Evolutionary conservation across 352 stramenopile genomes (phyloP).

Genomic region (Nothophytophthora sp.): DNA sequence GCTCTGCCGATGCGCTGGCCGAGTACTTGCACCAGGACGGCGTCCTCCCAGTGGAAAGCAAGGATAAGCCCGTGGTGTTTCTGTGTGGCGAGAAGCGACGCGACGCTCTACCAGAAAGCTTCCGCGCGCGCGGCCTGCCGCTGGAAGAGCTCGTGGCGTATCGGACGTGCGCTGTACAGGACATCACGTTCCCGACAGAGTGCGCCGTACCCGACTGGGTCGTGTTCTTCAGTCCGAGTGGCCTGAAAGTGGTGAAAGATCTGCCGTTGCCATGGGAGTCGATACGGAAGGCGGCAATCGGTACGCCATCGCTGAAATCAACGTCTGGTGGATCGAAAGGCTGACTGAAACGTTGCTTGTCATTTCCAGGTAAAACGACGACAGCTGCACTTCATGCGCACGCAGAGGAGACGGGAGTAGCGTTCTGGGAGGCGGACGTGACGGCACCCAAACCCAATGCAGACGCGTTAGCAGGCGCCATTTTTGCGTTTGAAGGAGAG

Average conservation of each 20-base stretch:
- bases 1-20: constrained; percentile 64
- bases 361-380: constrained; percentile 64
- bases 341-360: too few relatives aligned
- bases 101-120: constrained; percentile 65
- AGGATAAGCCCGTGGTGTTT: constrained; percentile 64
- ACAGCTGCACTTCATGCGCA: constrained; percentile 48
- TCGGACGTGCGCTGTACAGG: constrained; percentile 45
- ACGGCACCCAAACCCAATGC: constrained; percentile 55
- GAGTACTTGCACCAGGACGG: constrained; percentile 46
- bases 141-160: constrained; percentile 76
- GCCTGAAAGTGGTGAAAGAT: constrained; percentile 54
- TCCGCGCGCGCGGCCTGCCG: constrained; percentile 37
- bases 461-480: constrained; percentile 51
- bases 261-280: constrained; percentile 46
- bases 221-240: constrained; percentile 84
- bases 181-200: constrained; percentile 40
- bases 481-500: constrained; percentile 43
- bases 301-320: constrained; percentile 26
- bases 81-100: constrained; percentile 75
- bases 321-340: too few relatives aligned
- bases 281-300: constrained; percentile 78
- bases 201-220: constrained; percentile 58
- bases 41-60: constrained; percentile 30
- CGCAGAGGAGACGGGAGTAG: constrained; percentile 33
- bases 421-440: constrained; percentile 56